Percentiles rank a stretch among this genome's conserved stretches.
These are phyloP conservation scores for Cucurbita moschata DNA, from an alignment of 306 rosid genomes.

Conservation along the genomic window DNA sequence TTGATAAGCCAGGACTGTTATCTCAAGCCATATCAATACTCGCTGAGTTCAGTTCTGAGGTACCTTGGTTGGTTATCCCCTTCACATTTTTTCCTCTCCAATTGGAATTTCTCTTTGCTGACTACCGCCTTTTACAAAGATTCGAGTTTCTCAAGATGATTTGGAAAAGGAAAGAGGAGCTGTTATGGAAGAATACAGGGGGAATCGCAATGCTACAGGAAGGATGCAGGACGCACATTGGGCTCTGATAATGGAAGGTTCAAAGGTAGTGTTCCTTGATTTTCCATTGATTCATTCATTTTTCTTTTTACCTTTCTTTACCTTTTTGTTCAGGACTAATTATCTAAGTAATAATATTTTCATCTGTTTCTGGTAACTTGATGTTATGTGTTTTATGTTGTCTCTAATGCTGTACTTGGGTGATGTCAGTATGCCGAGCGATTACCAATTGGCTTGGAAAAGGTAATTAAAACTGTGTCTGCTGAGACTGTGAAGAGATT, in stretches of 20 bases:
- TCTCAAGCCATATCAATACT: constrained; percentile 73
- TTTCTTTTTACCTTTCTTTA: neutral
- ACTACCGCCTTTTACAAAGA: constrained; percentile 23
- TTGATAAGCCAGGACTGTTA: constrained; percentile 74
- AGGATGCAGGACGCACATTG: constrained; percentile 96
- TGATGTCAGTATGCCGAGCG: constrained; percentile 89
- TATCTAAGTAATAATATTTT: neutral
- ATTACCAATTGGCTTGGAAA: constrained; percentile 79
- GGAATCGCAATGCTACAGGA: constrained; percentile 80
- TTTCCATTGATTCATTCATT: neutral
- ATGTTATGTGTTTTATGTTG: neutral
- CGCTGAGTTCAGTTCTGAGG: constrained; percentile 96
- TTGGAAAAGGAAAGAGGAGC: constrained; percentile 88
- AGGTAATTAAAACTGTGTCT: constrained; percentile 67
- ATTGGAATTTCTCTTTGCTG: neutral
- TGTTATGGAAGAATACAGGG: constrained; percentile 87
- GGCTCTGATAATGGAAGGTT: constrained; percentile 78
- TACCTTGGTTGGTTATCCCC: constrained; percentile 8
- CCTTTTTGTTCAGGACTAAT: neutral
- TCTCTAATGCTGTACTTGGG: neutral
- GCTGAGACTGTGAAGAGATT: constrained; percentile 69
- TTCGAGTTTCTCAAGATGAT: constrained; percentile 79
- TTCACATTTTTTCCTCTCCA: neutral
- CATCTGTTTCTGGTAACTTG: neutral
- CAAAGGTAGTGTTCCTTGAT: constrained; percentile 40